A percentile compares a stretch with the other conserved stretches of the same genome.
Evolutionary conservation across 352 stramenopile species (phyloP).

Genomic region (Pythium phragmiticola): DNA sequence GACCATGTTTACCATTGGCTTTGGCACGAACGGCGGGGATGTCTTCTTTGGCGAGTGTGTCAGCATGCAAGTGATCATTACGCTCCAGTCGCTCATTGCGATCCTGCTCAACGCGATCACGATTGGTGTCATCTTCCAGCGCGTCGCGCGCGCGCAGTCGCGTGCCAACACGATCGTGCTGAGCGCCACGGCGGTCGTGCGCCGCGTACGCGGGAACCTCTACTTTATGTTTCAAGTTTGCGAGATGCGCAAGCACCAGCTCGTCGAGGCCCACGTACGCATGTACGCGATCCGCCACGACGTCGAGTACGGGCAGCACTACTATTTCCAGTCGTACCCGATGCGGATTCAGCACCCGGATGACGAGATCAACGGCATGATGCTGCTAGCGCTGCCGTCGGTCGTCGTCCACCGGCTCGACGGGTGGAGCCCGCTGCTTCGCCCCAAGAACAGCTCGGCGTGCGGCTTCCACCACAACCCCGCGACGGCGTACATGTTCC

Average conservation of each 20-base stretch:
- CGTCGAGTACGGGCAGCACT: conserved; percentile 58
- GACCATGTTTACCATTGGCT: conserved; percentile 79
- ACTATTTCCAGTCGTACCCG: conserved; percentile 92
- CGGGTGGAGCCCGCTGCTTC: conserved; percentile 86
- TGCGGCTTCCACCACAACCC: conserved; percentile 70
- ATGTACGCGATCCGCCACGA: conserved; percentile 92
- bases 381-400: conserved; percentile 88
- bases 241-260: conserved; percentile 92
- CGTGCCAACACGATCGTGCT: conserved; percentile 94
- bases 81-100: conserved; percentile 85
- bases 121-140: conserved; percentile 95
- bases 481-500: conserved; percentile 61
- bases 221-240: conserved; percentile 94
- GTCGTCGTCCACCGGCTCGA: conserved; percentile 94
- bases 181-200: conserved; percentile 90
- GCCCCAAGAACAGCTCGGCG: conserved; percentile 44
- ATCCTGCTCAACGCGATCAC: conserved; percentile 92
- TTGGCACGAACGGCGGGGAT: conserved; percentile 73
- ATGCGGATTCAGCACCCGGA: conserved; percentile 94
- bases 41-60: conserved; percentile 92
- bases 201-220: conserved; percentile 82
- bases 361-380: conserved; percentile 89
- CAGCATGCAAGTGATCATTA: conserved; percentile 92
- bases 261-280: conserved; percentile 94
- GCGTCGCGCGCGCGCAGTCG: conserved; percentile 89